Base-by-base conservation (phyloP, 768 basidiomycete species). In the Lepiota subincarnata region DNA sequence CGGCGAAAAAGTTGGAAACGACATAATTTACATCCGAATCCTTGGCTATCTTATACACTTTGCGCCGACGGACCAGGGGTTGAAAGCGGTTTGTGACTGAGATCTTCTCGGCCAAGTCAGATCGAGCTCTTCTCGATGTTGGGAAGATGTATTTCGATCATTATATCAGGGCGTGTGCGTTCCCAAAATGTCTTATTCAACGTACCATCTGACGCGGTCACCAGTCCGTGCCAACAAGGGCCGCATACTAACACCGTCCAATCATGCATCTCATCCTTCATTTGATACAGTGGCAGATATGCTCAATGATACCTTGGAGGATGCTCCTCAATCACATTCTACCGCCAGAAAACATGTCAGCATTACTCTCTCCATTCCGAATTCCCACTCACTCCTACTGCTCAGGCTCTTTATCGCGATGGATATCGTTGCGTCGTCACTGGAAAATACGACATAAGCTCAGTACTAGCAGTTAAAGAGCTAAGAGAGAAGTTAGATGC, bases 391-490 rank as follows among this genome's bases (percentile, higher is more conserved):
- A 51, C 38, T 46, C 3, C 13, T 11, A 46, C 19, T 45, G 16
- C 41, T 41, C 49, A 71, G 72, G 70, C 73, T 43, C 60, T 73
- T 16, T 49, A 66, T 39, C 68, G 73, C 26, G 72, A 75, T 53
- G 62, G 59, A 4, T 70, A 55, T 59, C 66, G 60, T 42, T 75
- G 73, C 51, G 57, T 70, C 8, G 54, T 72, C 6, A 65, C 67
- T 11, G 66, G 64, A 44, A 18, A 28, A 18, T 57, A 64, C 44
- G 70, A 73, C 43, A 16, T 7, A 3, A 18, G 28, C 19, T 52
- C 50, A 6, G 24, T 58, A 48, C 19, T 14, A 18, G 40, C 26
- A 14, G 49, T 50, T 16, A 11, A 42, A 49, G 64, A 65, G 55
- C 35, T 61, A n/a, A 11, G 40, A 36, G 38, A 51, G 31, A 36